phyloP scores from a whole-genome alignment of 805 yeast species.

The Candida saitoana region DNA sequence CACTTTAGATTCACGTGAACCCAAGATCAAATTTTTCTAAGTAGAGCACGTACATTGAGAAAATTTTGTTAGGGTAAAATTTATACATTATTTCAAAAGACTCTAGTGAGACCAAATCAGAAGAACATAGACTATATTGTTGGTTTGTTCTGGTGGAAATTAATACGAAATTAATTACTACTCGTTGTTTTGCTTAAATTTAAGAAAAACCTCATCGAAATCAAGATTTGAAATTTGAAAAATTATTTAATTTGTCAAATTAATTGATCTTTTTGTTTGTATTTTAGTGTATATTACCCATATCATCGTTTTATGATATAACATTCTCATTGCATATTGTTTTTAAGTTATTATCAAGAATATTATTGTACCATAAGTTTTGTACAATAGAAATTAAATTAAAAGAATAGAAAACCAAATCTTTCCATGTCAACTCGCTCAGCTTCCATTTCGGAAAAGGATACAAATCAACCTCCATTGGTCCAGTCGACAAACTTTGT shows the following conservation, averaged over 20 bases:
- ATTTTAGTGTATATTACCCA: constrained; percentile 4
- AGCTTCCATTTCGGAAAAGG: constrained; percentile 6
- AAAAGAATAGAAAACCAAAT: too few relatives aligned
- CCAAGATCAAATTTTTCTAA: neutral
- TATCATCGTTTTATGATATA: neutral
- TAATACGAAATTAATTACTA: neutral
- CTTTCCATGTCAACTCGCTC: constrained; percentile 4
- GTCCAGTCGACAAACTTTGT: constrained; percentile 3
- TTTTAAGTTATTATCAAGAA: neutral
- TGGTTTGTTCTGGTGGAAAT: neutral
- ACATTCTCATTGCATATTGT: neutral
- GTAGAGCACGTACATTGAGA: neutral
- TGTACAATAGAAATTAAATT: neutral
- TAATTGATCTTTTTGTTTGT: constrained; percentile 1
- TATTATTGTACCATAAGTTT: too few relatives aligned
- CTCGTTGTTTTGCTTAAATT: neutral
- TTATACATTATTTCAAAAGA: neutral
- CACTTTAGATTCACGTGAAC: neutral
- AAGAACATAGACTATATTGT: neutral
- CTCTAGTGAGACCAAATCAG: neutral
- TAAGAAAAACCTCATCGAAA: neutral
- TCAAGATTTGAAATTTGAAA: neutral
- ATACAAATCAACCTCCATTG: constrained; percentile 1
- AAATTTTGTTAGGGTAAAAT: neutral
- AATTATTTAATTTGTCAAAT: neutral